Conservation (phyloP, 345 rosid species). For the Eucalyptus cloeziana region DNA sequence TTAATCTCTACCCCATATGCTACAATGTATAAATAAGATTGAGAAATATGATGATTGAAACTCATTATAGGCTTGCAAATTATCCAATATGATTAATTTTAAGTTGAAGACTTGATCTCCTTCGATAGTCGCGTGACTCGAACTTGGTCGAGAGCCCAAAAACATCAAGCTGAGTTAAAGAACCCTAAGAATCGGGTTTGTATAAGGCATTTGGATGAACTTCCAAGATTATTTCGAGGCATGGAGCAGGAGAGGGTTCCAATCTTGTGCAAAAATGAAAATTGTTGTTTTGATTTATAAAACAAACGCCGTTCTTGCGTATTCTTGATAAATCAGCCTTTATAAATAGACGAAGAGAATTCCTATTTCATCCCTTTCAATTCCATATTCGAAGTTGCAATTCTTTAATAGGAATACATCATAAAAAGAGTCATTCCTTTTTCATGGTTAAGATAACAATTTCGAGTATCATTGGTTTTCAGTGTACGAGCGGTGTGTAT, state of each 20-base stretch:
- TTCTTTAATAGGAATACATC: too few relatives aligned
- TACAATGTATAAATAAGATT: not conserved
- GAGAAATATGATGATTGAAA: not conserved
- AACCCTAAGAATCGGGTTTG: accelerated
- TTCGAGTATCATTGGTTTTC: too few relatives aligned
- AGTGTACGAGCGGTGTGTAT: too few relatives aligned
- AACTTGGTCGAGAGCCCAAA: accelerated
- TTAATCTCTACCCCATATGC: too few relatives aligned
- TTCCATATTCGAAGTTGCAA: too few relatives aligned
- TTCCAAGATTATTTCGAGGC: not conserved
- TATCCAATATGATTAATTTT: not conserved
- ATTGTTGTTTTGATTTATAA: not conserved
- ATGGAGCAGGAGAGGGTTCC: not conserved
- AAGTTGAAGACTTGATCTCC: not conserved
- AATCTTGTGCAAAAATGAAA: not conserved
- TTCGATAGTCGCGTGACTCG: accelerated
- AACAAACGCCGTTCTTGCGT: not conserved
- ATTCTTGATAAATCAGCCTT: too few relatives aligned
- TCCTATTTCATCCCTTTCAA: too few relatives aligned
- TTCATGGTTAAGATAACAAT: too few relatives aligned
- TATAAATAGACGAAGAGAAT: too few relatives aligned
- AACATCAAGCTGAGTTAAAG: not conserved
- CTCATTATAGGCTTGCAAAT: not conserved
- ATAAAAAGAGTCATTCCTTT: too few relatives aligned
- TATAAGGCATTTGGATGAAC: not conserved